Evolutionary conservation across 208 protist genomes (phyloP).

Genomic region (Leishmania arabica): DNA sequence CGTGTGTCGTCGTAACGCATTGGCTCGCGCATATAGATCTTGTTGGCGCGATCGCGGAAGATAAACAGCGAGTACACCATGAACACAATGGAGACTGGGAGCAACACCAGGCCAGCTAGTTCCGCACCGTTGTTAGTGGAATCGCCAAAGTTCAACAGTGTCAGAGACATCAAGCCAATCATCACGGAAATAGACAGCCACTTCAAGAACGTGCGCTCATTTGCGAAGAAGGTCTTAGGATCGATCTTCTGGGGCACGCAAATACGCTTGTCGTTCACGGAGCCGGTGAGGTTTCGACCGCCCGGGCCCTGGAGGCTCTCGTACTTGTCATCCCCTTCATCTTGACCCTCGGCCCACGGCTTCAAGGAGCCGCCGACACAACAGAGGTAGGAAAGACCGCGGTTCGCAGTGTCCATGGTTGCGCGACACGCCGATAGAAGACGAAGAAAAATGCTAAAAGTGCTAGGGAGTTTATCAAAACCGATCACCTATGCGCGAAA

Average conservation of each 20-base stretch:
- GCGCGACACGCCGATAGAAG: neutral
- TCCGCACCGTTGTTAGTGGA: slow-evolving; percentile 77
- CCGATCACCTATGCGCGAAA: slow-evolving; percentile 1
- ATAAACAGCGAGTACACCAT: slow-evolving; percentile 91
- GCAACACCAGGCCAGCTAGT: slow-evolving; percentile 77
- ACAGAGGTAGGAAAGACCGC: slow-evolving; percentile 66
- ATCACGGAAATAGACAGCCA: slow-evolving; percentile 92
- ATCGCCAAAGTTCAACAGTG: slow-evolving; percentile 85
- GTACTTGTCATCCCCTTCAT: slow-evolving; percentile 87
- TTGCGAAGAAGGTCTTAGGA: slow-evolving; percentile 93
- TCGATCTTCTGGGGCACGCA: slow-evolving; percentile 93
- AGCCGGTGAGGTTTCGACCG: slow-evolving; percentile 78
- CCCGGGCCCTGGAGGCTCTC: slow-evolving; percentile 72
- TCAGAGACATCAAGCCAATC: slow-evolving; percentile 89
- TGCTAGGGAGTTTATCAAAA: neutral
- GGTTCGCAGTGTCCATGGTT: slow-evolving; percentile 51
- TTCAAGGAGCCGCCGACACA: slow-evolving; percentile 72
- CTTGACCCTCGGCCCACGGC: slow-evolving; percentile 87
- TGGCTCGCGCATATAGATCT: slow-evolving; percentile 93
- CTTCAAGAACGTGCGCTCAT: slow-evolving; percentile 93
- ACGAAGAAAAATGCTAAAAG: neutral
- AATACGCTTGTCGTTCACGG: slow-evolving; percentile 85
- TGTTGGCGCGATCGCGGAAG: slow-evolving; percentile 87
- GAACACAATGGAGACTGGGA: slow-evolving; percentile 89
- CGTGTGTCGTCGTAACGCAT: slow-evolving; percentile 92